Conservation (phyloP, 495 filamentous ascomycete species). For the Hypoxylon lienhwacheense region DNA sequence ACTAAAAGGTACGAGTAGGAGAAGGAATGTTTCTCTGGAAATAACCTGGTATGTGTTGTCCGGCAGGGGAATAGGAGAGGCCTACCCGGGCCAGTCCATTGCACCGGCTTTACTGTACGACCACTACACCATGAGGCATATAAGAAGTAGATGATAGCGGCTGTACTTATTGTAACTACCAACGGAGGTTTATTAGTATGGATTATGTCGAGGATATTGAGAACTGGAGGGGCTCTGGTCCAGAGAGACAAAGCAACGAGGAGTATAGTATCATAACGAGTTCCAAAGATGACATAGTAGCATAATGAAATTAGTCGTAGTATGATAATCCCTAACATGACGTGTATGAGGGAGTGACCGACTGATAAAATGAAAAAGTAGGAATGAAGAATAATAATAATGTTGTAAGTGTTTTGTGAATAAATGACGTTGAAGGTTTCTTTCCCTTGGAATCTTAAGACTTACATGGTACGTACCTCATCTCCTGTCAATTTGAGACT, state of each 20-base stretch:
- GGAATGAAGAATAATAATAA: too few species aligned
- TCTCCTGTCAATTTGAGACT: too few species aligned
- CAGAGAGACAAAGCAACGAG: slow-evolving; percentile 14
- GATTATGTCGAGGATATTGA: background rate
- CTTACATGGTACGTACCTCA: too few species aligned
- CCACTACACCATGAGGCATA: slow-evolving; percentile 10
- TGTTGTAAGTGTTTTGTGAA: too few species aligned
- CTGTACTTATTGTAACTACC: background rate
- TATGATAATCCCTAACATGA: slow-evolving; percentile 8
- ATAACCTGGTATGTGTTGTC: slow-evolving; percentile 63
- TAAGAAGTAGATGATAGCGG: slow-evolving; percentile 4
- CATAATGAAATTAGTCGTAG: slow-evolving; percentile 17
- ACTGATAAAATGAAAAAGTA: too few species aligned
- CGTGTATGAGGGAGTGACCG: slow-evolving; percentile 3
- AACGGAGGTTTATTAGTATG: background rate
- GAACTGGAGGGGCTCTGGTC: background rate
- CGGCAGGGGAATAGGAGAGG: slow-evolving; percentile 61
- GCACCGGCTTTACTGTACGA: background rate
- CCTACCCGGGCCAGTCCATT: slow-evolving; percentile 24
- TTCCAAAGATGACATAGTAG: slow-evolving; percentile 20
- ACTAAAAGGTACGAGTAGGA: slow-evolving; percentile 67
- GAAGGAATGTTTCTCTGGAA: slow-evolving; percentile 65
- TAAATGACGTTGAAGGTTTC: too few species aligned
- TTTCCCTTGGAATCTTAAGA: too few species aligned
- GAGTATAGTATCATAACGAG: slow-evolving; percentile 10